phyloP scores from a whole-genome alignment of 2,329 filamentous ascomycete genomes.

The Trichoderma sp. region DNA sequence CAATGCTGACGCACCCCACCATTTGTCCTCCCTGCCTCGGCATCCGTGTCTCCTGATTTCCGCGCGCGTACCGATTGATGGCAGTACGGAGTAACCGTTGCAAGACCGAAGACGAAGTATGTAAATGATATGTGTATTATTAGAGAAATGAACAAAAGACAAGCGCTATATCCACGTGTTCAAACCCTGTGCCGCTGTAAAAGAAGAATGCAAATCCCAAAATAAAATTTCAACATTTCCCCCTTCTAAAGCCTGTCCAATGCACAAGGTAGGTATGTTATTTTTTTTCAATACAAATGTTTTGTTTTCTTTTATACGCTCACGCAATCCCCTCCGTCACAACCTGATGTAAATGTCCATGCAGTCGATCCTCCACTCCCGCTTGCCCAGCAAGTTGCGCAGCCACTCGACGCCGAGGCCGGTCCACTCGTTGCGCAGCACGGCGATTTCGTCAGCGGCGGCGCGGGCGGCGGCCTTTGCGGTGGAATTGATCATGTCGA shows the following conservation, averaged over 20 bases:
- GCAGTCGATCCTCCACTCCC: conserved; percentile 89
- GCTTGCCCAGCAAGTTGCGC: conserved; percentile 72
- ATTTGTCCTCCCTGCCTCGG: background rate
- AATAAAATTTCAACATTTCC: background rate
- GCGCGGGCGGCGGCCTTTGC: conserved; percentile 64
- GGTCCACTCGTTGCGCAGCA: conserved; percentile 62
- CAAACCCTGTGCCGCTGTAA: background rate
- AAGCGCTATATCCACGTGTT: background rate
- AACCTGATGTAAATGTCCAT: conserved; percentile 82
- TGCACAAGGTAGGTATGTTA: background rate
- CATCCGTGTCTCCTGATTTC: background rate
- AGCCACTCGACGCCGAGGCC: conserved; percentile 83
- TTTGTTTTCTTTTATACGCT: background rate
- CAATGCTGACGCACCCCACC: background rate
- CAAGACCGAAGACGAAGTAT: background rate
- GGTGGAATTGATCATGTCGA: conserved; percentile 64
- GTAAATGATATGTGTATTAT: background rate
- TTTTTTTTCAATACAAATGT: background rate
- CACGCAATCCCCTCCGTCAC: conserved; percentile 34
- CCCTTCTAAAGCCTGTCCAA: background rate
- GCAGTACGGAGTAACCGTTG: background rate
- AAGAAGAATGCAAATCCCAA: background rate
- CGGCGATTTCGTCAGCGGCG: conserved; percentile 60
- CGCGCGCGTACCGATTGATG: background rate
- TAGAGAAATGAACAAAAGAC: background rate